phyloP scores from a whole-genome alignment of 2,329 filamentous ascomycete species.

The Scedosporium aurantiacum region DNA sequence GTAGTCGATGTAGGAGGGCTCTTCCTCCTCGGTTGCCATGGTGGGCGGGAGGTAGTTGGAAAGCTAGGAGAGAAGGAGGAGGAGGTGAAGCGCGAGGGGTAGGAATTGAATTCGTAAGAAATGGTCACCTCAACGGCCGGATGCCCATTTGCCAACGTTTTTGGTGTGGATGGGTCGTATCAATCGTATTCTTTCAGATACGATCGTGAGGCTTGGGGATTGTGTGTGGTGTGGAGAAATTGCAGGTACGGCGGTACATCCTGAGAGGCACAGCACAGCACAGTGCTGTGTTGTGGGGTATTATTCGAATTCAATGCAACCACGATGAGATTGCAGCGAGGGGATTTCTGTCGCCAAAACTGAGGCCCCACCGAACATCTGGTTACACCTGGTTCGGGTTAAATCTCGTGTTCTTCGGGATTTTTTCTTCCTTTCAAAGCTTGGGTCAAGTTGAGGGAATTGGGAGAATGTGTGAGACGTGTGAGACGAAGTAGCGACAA shows the following conservation, averaged over 20 bases:
- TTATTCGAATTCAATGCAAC: no score
- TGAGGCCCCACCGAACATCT: no score
- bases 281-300: background rate
- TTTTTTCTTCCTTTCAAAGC: background rate
- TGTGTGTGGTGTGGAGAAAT: background rate
- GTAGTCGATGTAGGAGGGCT: constrained; percentile 89
- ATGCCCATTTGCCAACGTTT: background rate
- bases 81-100: background rate
- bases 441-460: background rate
- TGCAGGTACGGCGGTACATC: background rate
- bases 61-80: background rate
- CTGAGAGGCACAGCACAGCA: background rate
- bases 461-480: no score
- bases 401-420: background rate
- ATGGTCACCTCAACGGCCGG: background rate
- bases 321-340: no score
- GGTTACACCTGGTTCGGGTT: no score
- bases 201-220: background rate
- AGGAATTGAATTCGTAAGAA: background rate
- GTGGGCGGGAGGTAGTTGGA: constrained; percentile 9
- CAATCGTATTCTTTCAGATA: background rate
- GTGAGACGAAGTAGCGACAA: no score
- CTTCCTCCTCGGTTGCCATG: constrained; percentile 31
- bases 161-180: background rate
- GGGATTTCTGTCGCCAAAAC: no score